These are phyloP conservation scores for Lichtheimia hyalospora DNA, from an alignment of 371 early-diverging fungal genomes.

Conservation along the genomic window DNA sequence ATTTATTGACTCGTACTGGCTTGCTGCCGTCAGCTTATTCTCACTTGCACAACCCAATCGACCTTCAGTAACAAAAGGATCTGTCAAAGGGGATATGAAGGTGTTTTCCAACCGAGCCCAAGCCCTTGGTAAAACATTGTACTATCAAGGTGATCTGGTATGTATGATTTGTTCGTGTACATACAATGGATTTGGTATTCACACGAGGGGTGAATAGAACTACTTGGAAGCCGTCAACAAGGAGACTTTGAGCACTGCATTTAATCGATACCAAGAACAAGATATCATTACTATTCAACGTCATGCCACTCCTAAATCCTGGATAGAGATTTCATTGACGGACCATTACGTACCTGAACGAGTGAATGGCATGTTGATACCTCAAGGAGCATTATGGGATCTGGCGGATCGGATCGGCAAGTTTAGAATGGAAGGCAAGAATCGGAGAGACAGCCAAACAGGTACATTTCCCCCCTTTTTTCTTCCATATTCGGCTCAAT, in stretches of 20 bases:
- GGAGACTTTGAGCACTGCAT: slow-evolving; percentile 81
- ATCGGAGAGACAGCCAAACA: slow-evolving; percentile 83
- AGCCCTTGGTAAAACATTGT: slow-evolving; percentile 72
- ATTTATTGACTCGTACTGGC: slow-evolving; percentile 90
- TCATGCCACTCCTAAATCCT: slow-evolving; percentile 45
- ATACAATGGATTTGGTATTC: neutral
- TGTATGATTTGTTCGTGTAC: neutral
- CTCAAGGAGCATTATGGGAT: slow-evolving; percentile 76
- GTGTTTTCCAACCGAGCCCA: slow-evolving; percentile 72
- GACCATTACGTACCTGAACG: slow-evolving; percentile 59
- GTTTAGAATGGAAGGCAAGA: slow-evolving; percentile 29
- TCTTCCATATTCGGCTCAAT: neutral
- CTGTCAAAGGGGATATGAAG: slow-evolving; percentile 71
- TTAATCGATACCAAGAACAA: slow-evolving; percentile 67
- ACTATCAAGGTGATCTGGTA: slow-evolving; percentile 28
- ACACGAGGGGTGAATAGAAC: slow-evolving; percentile 19
- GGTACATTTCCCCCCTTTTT: slow-evolving; percentile 33
- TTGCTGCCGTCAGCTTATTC: slow-evolving; percentile 65
- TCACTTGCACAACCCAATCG: slow-evolving; percentile 49
- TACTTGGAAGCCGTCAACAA: slow-evolving; percentile 87
- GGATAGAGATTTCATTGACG: slow-evolving; percentile 53
- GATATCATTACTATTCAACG: slow-evolving; percentile 62
- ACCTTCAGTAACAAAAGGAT: slow-evolving; percentile 14
- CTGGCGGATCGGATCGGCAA: slow-evolving; percentile 61
- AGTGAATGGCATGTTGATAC: slow-evolving; percentile 50